Conservation (phyloP, 1,284 basidiomycete genomes). For the Pterula multifida region DNA sequence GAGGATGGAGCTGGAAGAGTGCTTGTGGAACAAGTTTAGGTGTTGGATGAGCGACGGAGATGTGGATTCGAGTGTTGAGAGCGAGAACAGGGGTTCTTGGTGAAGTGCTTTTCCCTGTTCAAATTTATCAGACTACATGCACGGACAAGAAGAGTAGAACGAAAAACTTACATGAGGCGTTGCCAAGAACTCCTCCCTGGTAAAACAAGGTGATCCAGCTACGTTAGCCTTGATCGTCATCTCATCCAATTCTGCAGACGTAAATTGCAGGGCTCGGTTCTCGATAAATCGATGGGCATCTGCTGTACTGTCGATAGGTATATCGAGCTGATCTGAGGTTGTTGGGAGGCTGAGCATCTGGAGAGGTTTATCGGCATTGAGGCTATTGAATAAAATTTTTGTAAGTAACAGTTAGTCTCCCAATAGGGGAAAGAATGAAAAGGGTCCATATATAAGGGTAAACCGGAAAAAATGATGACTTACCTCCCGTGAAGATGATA, state of each 20-base stretch:
- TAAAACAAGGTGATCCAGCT: not conserved
- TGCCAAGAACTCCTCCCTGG: not conserved
- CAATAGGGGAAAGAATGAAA: too few relatives aligned
- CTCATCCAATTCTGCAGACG: not conserved
- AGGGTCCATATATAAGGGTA: not conserved
- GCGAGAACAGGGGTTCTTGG: not conserved
- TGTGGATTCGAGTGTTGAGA: not conserved
- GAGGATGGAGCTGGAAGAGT: too few relatives aligned
- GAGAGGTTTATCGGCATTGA: not conserved
- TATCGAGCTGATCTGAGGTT: too few relatives aligned
- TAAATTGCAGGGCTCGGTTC: not conserved
- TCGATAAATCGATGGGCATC: not conserved
- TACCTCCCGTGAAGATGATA: slow-evolving; percentile 7
- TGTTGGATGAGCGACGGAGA: not conserved
- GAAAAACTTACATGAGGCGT: not conserved
- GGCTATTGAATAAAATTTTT: not conserved
- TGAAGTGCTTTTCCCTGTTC: not conserved
- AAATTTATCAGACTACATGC: not conserved
- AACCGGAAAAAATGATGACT: too few relatives aligned
- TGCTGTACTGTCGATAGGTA: not conserved
- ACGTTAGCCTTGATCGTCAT: not conserved
- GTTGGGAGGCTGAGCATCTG: not conserved
- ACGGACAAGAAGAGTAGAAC: not conserved
- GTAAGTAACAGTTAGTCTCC: too few relatives aligned
- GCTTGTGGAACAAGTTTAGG: not conserved